A percentile compares a stretch with the other conserved stretches of the same genome.
Evolutionary conservation across 2,329 filamentous ascomycete species (phyloP).

Genomic region (Aspergillus novofumigatus): DNA sequence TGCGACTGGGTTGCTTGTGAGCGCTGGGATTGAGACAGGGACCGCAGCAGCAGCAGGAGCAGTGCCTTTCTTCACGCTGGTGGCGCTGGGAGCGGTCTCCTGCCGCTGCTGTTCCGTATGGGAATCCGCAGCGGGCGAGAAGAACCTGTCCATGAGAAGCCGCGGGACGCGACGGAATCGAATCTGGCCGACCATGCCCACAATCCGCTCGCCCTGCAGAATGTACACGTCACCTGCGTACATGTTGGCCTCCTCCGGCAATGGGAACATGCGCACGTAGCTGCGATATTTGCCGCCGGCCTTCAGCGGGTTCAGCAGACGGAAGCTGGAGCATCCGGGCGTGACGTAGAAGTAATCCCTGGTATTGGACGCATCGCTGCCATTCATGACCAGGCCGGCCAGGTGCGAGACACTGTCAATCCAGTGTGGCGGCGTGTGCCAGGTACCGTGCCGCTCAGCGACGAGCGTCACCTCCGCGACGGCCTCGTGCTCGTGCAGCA

Average conservation of each 20-base stretch:
- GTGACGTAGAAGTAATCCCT: conserved; percentile 31
- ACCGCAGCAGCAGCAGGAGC: no score
- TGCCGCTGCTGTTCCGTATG: no score
- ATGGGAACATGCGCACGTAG: conserved; percentile 31
- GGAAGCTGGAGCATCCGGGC: conserved; percentile 28
- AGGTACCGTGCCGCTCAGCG: conserved; percentile 21
- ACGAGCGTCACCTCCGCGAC: conserved; percentile 26
- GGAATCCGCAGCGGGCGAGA: conserved; percentile 4
- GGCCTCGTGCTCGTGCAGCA: conserved; percentile 28
- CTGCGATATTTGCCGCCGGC: conserved; percentile 24
- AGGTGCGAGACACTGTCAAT: conserved; percentile 38
- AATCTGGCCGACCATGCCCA: conserved; percentile 30
- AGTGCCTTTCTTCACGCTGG: no score
- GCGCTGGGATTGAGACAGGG: no score
- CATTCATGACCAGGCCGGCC: conserved; percentile 33
- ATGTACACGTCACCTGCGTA: conserved; percentile 41
- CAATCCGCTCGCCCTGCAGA: conserved; percentile 28
- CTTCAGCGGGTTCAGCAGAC: conserved; percentile 22
- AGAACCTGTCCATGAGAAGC: conserved; percentile 17
- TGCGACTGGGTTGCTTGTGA: no score
- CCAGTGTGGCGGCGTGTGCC: conserved; percentile 31
- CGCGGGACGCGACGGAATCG: conserved; percentile 32
- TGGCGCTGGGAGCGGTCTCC: background rate
- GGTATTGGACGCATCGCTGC: conserved; percentile 20
- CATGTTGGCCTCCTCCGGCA: conserved; percentile 24